Evolutionary conservation across 306 rosid genomes (phyloP).

Genomic region (Bauhinia variegata): DNA sequence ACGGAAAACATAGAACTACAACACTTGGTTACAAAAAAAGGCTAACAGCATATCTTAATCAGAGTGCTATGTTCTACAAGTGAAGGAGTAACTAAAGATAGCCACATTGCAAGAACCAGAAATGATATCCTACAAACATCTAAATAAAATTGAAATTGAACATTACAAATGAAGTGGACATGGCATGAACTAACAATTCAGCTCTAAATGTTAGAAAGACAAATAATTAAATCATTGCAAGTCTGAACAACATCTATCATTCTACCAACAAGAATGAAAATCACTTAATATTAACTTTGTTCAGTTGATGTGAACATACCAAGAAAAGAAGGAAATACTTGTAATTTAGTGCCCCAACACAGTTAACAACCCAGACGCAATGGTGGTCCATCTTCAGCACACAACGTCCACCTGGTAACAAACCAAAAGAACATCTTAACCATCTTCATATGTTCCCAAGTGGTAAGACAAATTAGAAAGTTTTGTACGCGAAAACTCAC

Average conservation of each 20-base stretch:
- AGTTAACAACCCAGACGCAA: slow-evolving; percentile 98
- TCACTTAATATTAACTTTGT: background rate
- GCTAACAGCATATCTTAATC: slow-evolving; percentile 10
- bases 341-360: slow-evolving; percentile 96
- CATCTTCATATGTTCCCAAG: slow-evolving; percentile 12
- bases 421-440: slow-evolving; percentile 22
- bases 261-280: slow-evolving; percentile 10
- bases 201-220: background rate
- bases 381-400: slow-evolving; percentile 99
- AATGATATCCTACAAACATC: background rate
- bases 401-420: slow-evolving; percentile 88
- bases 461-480: slow-evolving; percentile 10
- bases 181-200: slow-evolving; percentile 13
- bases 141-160: background rate
- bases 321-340: slow-evolving; percentile 92
- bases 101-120: background rate
- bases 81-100: too few relatives aligned
- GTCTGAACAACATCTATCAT: slow-evolving; percentile 12
- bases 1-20: slow-evolving; percentile 24
- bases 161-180: background rate
- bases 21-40: slow-evolving; percentile 4
- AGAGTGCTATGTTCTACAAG: too few relatives aligned
- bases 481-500: slow-evolving; percentile 55
- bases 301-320: slow-evolving; percentile 56
- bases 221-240: slow-evolving; percentile 23